Base-by-base conservation (phyloP, 2,329 filamentous ascomycete genomes). In the Xylariomycetidae sp. region DNA sequence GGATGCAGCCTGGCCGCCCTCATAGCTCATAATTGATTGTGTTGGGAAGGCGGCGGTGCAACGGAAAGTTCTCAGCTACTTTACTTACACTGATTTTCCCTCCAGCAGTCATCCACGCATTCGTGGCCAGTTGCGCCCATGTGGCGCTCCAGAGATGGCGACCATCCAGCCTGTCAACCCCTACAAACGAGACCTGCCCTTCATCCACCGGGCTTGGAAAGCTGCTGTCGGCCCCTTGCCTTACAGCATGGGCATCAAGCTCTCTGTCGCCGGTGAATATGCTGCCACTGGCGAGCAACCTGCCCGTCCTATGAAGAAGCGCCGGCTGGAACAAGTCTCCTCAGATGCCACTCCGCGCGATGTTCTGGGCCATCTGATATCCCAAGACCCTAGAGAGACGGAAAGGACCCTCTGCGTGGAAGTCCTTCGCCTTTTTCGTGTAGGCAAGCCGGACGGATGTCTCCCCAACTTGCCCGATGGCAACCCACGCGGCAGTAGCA, bases 121-220 rank as follows among this genome's bases (percentile, higher is more conserved):
- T 32, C 31, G 49, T 54, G 52, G 52, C 50, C 42, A 43, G 40
- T 44, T 51, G 50, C 50, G 51, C 51, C 46, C 47, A 58, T 60
- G 56, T 54, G 46, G 49, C 44, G 46, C 46, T 53, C 53, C 51
- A 52, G 51, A 52, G 57, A 75, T 75, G 71, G 66, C 67, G 51
- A 57, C 60, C 48, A 59, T n/a, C n/a, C n/a, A n/a, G n/a, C n/a
- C n/a, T n/a, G n/a, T 61, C 50, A 61, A 56, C 50, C 59, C 61
- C 42, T 66, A 60, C 49, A 62, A 63, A 56, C 65, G 67, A 27
- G 15, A 13, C 58, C 59, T 68, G 36, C 70, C 72, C 39, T 76
- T 70, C 54, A 65, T 75, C 39, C 68, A 72, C 45, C 66, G 71
- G 52, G 72, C 69, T 50, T 74, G 67, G 69, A 60, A 66, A 42